Evolutionary conservation across 2,329 filamentous ascomycete species (phyloP).

Genomic region (Ascochyta lentis): DNA sequence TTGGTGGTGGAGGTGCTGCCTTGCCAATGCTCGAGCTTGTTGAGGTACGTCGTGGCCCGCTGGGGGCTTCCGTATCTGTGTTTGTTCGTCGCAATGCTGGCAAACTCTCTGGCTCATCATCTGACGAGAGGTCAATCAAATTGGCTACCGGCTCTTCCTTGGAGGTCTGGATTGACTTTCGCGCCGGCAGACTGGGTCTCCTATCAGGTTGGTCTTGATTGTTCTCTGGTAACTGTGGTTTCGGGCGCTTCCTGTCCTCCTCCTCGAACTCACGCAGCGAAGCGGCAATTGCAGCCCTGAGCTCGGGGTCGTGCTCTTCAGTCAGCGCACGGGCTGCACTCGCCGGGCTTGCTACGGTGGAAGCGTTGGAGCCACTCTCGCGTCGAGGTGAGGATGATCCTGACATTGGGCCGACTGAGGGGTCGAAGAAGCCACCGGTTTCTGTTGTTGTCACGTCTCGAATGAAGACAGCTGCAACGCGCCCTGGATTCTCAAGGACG

Average conservation of each 20-base stretch:
- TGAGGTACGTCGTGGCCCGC: background rate
- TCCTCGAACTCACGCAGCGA: slow-evolving; percentile 56
- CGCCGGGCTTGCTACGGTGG: slow-evolving; percentile 19
- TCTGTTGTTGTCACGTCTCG: slow-evolving; percentile 93
- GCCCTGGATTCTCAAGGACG: slow-evolving; percentile 81
- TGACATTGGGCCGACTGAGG: slow-evolving; percentile 54
- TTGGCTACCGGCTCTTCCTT: slow-evolving; percentile 43
- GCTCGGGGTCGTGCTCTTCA: slow-evolving; percentile 57
- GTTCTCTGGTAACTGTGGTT: slow-evolving; percentile 41
- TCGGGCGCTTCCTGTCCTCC: slow-evolving; percentile 44
- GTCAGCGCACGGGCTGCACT: slow-evolving; percentile 21
- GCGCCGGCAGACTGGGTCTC: slow-evolving; percentile 48
- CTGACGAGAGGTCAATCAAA: slow-evolving; percentile 57
- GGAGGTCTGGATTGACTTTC: slow-evolving; percentile 33
- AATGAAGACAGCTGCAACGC: slow-evolving; percentile 88
- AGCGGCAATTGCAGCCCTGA: slow-evolving; percentile 56
- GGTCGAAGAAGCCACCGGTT: slow-evolving; percentile 78
- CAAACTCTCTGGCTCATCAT: slow-evolving; percentile 41
- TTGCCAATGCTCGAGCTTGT: slow-evolving; percentile 23
- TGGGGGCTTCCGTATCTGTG: slow-evolving; percentile 32
- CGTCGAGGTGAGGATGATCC: slow-evolving; percentile 34
- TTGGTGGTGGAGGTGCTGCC: slow-evolving; percentile 41
- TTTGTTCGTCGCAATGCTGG: slow-evolving; percentile 32
- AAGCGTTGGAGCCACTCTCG: slow-evolving; percentile 15
- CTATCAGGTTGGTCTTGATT: slow-evolving; percentile 44